phyloP scores from a whole-genome alignment of 164 flowering plant species.

The Vitis riparia region DNA sequence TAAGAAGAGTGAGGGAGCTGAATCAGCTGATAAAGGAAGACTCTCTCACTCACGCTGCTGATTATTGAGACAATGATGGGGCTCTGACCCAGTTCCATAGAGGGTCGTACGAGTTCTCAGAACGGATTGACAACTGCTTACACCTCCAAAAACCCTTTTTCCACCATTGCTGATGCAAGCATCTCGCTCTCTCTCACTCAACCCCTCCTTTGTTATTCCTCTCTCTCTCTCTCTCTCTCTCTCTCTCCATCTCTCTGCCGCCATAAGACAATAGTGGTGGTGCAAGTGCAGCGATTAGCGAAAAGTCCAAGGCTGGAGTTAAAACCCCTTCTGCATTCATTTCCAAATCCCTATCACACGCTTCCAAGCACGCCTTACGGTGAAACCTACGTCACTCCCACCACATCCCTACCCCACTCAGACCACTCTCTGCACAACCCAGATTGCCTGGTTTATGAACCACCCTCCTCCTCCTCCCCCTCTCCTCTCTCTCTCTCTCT shows the following conservation, averaged over 20 bases:
- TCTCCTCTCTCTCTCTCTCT: neutral
- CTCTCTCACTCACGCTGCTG: constrained; percentile 14
- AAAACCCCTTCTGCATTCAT: constrained; percentile 19
- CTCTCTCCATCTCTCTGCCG: constrained; percentile 17
- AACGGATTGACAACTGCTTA: constrained; percentile 20
- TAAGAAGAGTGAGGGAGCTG: neutral
- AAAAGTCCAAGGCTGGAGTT: constrained; percentile 19
- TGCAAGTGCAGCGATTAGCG: neutral
- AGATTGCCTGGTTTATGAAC: constrained; percentile 17
- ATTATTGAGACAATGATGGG: constrained; percentile 52
- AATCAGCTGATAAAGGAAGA: neutral
- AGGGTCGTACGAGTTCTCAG: constrained; percentile 15
- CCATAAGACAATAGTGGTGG: constrained; percentile 19
- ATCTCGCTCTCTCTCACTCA: neutral
- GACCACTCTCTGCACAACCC: neutral
- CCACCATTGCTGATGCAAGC: constrained; percentile 16
- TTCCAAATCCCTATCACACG: constrained; percentile 37
- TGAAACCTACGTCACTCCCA: constrained; percentile 19
- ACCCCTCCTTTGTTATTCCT: no score
- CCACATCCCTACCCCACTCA: neutral
- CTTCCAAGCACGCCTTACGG: constrained; percentile 49
- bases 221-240: constrained; percentile 16
- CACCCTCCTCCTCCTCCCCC: neutral
- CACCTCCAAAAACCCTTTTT: neutral
- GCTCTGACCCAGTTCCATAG: constrained; percentile 29